Percentiles rank a stretch among this genome's conserved stretches.
Conservation (phyloP, 192 early-diverging fungal genomes). For the Umbelopsis sp. region DNA sequence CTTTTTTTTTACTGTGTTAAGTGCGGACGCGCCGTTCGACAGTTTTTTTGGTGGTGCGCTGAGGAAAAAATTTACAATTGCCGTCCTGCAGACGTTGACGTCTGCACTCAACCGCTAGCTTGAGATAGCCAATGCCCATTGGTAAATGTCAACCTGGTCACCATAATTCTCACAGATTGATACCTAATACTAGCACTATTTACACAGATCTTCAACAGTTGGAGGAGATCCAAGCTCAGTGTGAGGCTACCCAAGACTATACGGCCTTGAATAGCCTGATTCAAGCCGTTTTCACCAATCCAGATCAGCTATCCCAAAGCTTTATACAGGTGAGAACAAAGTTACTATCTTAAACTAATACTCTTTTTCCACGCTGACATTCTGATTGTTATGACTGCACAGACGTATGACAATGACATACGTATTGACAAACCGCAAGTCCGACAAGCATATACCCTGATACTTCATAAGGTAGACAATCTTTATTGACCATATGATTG, state of each 20-base stretch:
- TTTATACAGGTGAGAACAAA: neutral
- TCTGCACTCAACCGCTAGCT: neutral
- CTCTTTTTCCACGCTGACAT: too few relatives aligned
- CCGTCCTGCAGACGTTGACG: neutral
- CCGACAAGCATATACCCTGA: constrained; percentile 2
- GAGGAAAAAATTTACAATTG: constrained; percentile 14
- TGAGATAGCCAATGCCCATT: neutral
- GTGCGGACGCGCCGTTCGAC: constrained; percentile 13
- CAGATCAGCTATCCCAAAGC: constrained; percentile 15
- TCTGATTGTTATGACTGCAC: neutral
- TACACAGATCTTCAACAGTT: constrained; percentile 4
- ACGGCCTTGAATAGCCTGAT: constrained; percentile 10
- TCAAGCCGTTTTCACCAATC: constrained; percentile 16
- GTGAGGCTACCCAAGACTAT: constrained; percentile 1
- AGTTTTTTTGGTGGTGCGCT: neutral
- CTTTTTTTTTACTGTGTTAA: constrained; percentile 10
- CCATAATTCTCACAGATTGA: neutral
- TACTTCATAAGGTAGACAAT: neutral
- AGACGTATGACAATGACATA: neutral
- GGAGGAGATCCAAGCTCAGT: constrained; percentile 22
- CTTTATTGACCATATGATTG: too few relatives aligned
- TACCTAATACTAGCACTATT: neutral
- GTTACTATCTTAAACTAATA: too few relatives aligned
- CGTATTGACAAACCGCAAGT: constrained; percentile 17
- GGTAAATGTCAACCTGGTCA: neutral